A percentile compares a stretch with the other conserved stretches of the same genome.
Conservation (phyloP, 1,139 yeast genomes). For the Candida tunisiensis region DNA sequence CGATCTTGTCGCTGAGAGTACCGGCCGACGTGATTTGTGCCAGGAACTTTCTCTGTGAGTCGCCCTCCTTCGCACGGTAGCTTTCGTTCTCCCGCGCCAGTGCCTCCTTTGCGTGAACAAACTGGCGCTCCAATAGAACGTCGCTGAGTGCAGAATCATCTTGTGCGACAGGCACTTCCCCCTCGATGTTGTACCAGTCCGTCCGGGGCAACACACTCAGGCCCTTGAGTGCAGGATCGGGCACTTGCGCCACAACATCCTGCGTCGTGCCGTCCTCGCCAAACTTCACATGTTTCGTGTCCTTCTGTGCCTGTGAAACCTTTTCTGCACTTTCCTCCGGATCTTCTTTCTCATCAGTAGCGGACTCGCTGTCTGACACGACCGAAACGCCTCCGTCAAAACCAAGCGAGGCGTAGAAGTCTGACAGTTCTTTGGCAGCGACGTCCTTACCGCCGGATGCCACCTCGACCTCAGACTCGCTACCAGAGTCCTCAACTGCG, state of each 20-base stretch:
- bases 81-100: constrained; percentile 55
- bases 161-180: constrained; percentile 21
- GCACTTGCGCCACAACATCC: constrained; percentile 1
- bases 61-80: constrained; percentile 30
- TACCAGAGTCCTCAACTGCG: constrained; percentile 5
- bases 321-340: constrained; percentile 6
- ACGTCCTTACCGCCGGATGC: no score
- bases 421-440: no score
- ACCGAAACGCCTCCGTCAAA: constrained; percentile 29
- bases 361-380: constrained; percentile 5
- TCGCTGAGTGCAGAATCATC: constrained; percentile 28
- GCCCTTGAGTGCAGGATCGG: constrained; percentile 25
- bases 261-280: background rate
- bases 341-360: constrained; percentile 4
- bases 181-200: constrained; percentile 57
- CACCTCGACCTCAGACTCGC: constrained; percentile 35
- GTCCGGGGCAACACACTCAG: constrained; percentile 44
- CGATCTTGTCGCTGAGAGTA: constrained; percentile 88
- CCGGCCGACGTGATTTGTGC: constrained; percentile 81
- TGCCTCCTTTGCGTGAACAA: constrained; percentile 47
- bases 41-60: constrained; percentile 74
- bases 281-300: constrained; percentile 6
- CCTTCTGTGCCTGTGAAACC: constrained; percentile 2
- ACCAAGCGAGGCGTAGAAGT: constrained; percentile 57
- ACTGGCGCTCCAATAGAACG: constrained; percentile 37